These are phyloP conservation scores for Camelina sativa DNA, from an alignment of 345 rosid genomes.

Conservation along the genomic window DNA sequence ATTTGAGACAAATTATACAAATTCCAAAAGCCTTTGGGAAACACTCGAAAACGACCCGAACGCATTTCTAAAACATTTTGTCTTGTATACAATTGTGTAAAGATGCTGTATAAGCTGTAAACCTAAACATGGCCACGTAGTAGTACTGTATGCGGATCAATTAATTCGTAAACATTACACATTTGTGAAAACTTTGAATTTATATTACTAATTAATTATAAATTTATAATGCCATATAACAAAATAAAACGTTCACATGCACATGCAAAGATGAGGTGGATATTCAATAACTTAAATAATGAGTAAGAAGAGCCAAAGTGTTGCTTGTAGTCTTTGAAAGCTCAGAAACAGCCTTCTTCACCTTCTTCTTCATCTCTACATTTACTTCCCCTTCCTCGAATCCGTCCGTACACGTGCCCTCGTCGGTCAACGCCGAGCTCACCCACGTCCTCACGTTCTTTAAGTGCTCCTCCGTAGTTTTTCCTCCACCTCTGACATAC, in stretches of 20 bases:
- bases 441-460: constrained; percentile 62
- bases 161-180: background rate
- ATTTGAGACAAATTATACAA: background rate
- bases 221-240: background rate
- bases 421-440: constrained; percentile 77
- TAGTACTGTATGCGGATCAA: too few relatives aligned
- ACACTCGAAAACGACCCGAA: background rate
- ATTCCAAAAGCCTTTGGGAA: background rate
- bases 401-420: constrained; percentile 69
- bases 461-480: constrained; percentile 43
- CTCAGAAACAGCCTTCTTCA: constrained; percentile 48
- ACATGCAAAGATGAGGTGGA: constrained; percentile 20
- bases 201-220: background rate
- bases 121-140: background rate
- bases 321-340: constrained; percentile 63
- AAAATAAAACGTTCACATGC: constrained; percentile 10
- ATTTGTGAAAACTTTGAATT: background rate
- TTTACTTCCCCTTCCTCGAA: constrained; percentile 53
- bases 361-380: constrained; percentile 48
- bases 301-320: constrained; percentile 65
- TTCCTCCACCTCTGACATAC: constrained; percentile 22
- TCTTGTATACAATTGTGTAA: background rate
- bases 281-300: constrained; percentile 38
- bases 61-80: background rate
- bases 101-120: background rate